phyloP scores from a whole-genome alignment of 768 basidiomycete genomes.

The Kwoniella shandongensis region DNA sequence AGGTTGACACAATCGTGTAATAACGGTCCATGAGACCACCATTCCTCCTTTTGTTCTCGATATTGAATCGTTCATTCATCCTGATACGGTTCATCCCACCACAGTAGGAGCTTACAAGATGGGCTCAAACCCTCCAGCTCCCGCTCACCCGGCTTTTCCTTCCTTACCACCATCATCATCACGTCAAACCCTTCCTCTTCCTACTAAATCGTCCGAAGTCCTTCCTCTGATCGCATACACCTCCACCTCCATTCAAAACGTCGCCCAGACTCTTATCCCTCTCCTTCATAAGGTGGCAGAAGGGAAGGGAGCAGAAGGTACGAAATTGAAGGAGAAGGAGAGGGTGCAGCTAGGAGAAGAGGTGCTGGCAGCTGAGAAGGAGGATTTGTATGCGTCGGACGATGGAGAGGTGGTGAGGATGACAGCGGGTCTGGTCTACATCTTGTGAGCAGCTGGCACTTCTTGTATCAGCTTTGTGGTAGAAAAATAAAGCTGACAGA shows the following conservation, averaged over 20 bases:
- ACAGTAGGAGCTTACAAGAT: background rate
- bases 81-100: no score
- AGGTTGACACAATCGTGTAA: no score
- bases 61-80: no score
- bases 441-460: constrained; percentile 24
- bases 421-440: constrained; percentile 36
- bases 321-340: constrained; percentile 19
- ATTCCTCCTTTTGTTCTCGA: no score
- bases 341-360: constrained; percentile 17
- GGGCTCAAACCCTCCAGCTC: background rate
- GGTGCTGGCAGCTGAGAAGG: constrained; percentile 16
- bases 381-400: constrained; percentile 9
- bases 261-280: constrained; percentile 14
- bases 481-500: no score
- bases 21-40: no score
- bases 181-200: background rate
- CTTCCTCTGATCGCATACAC: constrained; percentile 4
- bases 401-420: constrained; percentile 16
- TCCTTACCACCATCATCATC: constrained; percentile 7
- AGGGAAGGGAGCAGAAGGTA: constrained; percentile 7
- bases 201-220: constrained; percentile 15
- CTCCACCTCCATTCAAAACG: background rate
- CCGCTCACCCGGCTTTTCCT: constrained; percentile 18
- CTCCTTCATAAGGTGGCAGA: constrained; percentile 12
- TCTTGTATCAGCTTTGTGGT: background rate